phyloP scores from a whole-genome alignment of 176 grass and related monocot genomes.

The Chrysopogon serrulatus region DNA sequence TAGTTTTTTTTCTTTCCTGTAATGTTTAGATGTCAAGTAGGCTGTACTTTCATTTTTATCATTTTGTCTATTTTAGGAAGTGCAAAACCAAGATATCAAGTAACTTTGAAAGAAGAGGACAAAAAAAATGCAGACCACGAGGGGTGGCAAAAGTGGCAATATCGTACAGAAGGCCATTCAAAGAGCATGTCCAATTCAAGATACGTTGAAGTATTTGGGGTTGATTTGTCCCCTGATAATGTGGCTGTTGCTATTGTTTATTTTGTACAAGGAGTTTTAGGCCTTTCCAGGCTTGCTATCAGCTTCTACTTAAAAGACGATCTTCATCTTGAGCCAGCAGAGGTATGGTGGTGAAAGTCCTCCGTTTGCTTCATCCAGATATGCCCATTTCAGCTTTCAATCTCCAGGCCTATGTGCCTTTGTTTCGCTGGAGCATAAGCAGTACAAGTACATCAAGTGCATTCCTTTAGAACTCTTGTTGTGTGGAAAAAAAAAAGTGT shows the following conservation, averaged over 20 bases:
- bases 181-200: slow-evolving; percentile 36
- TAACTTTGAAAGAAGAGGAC: slow-evolving; percentile 16
- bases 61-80: slow-evolving; percentile 25
- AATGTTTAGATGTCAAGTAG: not conserved
- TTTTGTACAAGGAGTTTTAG: slow-evolving; percentile 98
- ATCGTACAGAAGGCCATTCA: slow-evolving; percentile 21
- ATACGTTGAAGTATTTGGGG: slow-evolving; percentile 61
- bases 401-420: not conserved
- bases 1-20: not conserved
- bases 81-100: not conserved
- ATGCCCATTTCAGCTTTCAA: not conserved
- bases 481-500: not conserved
- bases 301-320: slow-evolving; percentile 96
- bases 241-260: slow-evolving; percentile 91
- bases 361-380: not conserved
- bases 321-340: slow-evolving; percentile 94
- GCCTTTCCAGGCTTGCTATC: slow-evolving; percentile 86
- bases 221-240: slow-evolving; percentile 89
- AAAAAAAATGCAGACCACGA: slow-evolving; percentile 3
- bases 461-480: slow-evolving; percentile 10
- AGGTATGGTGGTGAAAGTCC: slow-evolving; percentile 39
- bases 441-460: slow-evolving; percentile 3
- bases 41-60: not conserved
- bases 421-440: not conserved
- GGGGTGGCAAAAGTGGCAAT: slow-evolving; percentile 8